These are phyloP conservation scores for Fusarium sambucinum DNA, from an alignment of 2,329 filamentous ascomycete genomes.

Conservation along the genomic window DNA sequence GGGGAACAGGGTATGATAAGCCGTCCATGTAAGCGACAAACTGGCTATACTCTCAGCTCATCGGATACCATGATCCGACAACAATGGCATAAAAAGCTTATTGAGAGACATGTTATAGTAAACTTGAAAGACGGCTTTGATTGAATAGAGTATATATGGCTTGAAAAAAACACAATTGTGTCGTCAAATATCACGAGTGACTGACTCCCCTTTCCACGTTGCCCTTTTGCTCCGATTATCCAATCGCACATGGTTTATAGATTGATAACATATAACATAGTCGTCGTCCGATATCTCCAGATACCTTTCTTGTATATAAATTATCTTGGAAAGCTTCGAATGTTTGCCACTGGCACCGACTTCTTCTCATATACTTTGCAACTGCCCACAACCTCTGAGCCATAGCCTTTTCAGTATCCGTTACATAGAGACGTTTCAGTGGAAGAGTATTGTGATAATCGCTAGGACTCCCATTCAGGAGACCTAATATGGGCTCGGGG, in stretches of 20 bases:
- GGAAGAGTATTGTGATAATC: background rate
- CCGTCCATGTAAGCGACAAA: background rate
- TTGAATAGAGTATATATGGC: too few species aligned
- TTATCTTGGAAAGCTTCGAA: background rate
- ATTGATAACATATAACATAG: background rate
- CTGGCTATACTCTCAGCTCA: background rate
- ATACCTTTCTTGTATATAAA: accelerated
- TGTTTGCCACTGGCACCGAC: background rate
- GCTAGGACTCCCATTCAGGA: background rate
- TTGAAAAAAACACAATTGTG: background rate
- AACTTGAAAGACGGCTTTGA: background rate
- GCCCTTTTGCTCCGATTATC: background rate
- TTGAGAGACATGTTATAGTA: background rate
- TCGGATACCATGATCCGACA: background rate
- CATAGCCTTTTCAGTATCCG: background rate
- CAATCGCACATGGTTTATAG: background rate
- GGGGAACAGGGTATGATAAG: conserved; percentile 13
- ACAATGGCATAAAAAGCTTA: background rate
- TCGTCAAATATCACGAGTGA: background rate
- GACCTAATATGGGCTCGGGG: background rate
- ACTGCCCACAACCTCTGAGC: background rate
- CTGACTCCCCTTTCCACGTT: background rate
- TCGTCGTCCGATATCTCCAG: too few species aligned
- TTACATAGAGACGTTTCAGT: background rate
- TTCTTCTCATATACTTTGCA: background rate